Evolutionary conservation across 2,329 filamentous ascomycete genomes (phyloP), one percentile per base, ranked within the genome.

Genomic region (Fusarium sp.): DNA sequence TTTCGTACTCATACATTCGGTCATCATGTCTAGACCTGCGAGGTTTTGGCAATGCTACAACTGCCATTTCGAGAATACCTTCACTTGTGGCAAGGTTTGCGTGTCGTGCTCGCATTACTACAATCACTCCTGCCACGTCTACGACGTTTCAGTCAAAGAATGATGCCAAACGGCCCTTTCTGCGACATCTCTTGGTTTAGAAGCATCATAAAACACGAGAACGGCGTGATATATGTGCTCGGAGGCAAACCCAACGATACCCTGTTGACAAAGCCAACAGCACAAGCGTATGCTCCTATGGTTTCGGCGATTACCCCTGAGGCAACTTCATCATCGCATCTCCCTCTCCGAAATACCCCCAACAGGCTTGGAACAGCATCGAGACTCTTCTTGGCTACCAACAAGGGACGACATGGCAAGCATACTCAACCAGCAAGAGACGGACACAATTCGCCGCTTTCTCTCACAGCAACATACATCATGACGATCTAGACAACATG

Each of bases 61-160:
- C 6, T 57, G 53, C n/a, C n/a, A 26, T 5, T 7, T 8, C 11
- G 53, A 54, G 3, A 54, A 54, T 8, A 35, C 34, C 13, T 35
- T 7, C 4, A 13, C 1, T 13, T 3, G 1, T 3, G 34, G 28
- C 2, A 5, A n/a, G 6, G 2, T 6, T 11, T 57, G 53, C 19
- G 11, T 32, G 22, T 28, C 31, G 11, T 26, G 2, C 13, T 5
- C 12, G 6, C 36, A 39, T 11, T n/a, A 3, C 22, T 34, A 34
- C 31, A n/a, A n/a, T 6, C 4, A 6, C 22, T 8, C 22, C 7
- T 45, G 32, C 40, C 8, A 2, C 3, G 8, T 22, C 22, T 53
- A 22, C 22, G 13, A 7, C n/a, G 4, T 39, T 24, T n/a, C 22
- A 4, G 15, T 32, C 47, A n/a, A 2, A 19, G 15, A 38, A 9